phyloP scores from a whole-genome alignment of 176 grass and related monocot genomes.

The Urochloa ruziziensis region DNA sequence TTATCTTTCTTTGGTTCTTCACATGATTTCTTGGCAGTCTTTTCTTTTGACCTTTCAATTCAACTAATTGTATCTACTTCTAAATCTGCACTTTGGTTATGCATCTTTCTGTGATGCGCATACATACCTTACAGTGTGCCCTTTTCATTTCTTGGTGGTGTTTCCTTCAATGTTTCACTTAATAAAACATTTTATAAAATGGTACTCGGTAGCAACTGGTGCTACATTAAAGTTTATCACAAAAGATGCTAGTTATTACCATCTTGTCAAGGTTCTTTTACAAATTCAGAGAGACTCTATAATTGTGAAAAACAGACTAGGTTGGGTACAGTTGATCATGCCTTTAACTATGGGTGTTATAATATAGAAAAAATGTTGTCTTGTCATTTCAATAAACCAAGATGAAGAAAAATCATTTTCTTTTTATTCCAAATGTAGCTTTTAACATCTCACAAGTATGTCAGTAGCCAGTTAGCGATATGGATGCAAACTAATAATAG shows the following conservation, averaged over 20 bases:
- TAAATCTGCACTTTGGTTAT: neutral
- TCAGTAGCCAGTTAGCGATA: neutral
- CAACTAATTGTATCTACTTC: neutral
- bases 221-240: neutral
- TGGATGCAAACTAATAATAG: neutral
- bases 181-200: neutral
- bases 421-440: neutral
- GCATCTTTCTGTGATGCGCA: neutral
- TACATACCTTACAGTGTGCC: neutral
- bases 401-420: neutral
- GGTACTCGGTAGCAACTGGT: neutral
- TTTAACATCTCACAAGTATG: neutral
- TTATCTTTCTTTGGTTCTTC: neutral
- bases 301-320: neutral
- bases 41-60: neutral
- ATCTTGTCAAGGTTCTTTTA: neutral
- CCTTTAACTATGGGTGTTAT: neutral
- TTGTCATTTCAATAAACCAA: neutral
- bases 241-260: neutral
- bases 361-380: neutral
- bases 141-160: neutral
- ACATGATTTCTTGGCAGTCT: neutral
- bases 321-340: neutral
- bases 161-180: neutral
- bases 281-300: neutral